Evolutionary conservation across 352 stramenopile species (phyloP), one percentile per base, ranked within the genome.

Genomic region (Pythium folliculosum): DNA sequence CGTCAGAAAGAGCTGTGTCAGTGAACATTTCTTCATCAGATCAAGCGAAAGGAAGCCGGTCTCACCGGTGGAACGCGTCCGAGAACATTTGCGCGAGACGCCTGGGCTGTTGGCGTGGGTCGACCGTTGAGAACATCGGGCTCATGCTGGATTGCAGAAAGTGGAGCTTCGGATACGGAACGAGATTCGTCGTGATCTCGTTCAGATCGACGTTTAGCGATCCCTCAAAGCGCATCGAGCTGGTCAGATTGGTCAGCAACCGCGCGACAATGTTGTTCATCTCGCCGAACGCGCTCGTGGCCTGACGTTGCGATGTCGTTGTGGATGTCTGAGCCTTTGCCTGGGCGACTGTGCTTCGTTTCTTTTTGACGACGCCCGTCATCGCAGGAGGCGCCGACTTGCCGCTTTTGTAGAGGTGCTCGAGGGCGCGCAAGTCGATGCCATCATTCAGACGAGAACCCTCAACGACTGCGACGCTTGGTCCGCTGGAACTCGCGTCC

Each of bases 161-260:
- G 74, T 99, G 96, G 58, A 99, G 97, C 65, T 97, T 97, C 23
- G 97, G 97, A 75, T 99, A 99, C 37, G 97, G 97, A 44, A 99
- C 97, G 75, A 99, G 86, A 82, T 99, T 99, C 67, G 97, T 99
- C 76, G 98, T 97, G 86, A 99, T 99, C 82, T 99, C 97, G 66
- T 97, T 99, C 60, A 99, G 82, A 88, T 99, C 97, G 51, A 99
- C 96, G 77, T 99, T 99, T 51, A 99, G 77, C 30, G 94, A 95
- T 54, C 97, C 97, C 77, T 99, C 94, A 77, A 99, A 99, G 67
- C 97, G 96, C 75, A 99, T 97, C 12, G 94, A 99, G 58, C 96
- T 98, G n/a, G 98, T 99, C 56, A 99, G 76, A n/a, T 97, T 98
- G 32, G 93, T 99, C 66, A 99, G 92, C 16, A 99, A 83, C 59